phyloP scores from a whole-genome alignment of 2,329 filamentous ascomycete genomes.

The Fusarium zealandicum region DNA sequence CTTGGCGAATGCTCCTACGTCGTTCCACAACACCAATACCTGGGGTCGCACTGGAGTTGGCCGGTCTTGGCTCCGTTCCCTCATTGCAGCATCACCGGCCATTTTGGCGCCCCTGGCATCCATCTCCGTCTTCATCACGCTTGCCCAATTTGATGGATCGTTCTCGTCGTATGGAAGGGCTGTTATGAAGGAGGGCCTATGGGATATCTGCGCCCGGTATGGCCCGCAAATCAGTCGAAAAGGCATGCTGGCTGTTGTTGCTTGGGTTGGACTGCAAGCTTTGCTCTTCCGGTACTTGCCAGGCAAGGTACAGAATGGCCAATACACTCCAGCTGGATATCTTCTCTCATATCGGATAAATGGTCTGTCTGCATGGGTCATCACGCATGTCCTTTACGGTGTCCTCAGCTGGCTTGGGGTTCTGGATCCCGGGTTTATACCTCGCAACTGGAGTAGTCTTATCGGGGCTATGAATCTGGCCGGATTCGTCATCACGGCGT shows the following conservation, averaged over 20 bases:
- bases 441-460: constrained; percentile 52
- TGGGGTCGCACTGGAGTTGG: constrained; percentile 40
- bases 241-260: constrained; percentile 18
- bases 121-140: constrained; percentile 37
- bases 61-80: constrained; percentile 35
- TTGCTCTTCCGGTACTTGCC: constrained; percentile 24
- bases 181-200: constrained; percentile 20
- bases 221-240: constrained; percentile 25
- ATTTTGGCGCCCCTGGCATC: constrained; percentile 35
- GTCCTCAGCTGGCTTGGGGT: constrained; percentile 38
- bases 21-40: neutral
- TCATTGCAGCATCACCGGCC: constrained; percentile 35
- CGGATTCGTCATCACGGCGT: constrained; percentile 37
- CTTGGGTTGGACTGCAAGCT: constrained; percentile 25
- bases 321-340: constrained; percentile 53
- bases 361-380: constrained; percentile 50
- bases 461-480: constrained; percentile 49
- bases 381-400: constrained; percentile 47
- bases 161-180: constrained; percentile 21
- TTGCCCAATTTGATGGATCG: constrained; percentile 32
- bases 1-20: neutral
- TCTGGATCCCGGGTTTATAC: constrained; percentile 50
- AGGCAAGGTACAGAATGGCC: constrained; percentile 42
- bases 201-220: constrained; percentile 24
- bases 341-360: constrained; percentile 54